A percentile compares a stretch with the other conserved stretches of the same genome.
Evolutionary conservation across 805 yeast genomes (phyloP).

Genomic region (Candida sonorensis): DNA sequence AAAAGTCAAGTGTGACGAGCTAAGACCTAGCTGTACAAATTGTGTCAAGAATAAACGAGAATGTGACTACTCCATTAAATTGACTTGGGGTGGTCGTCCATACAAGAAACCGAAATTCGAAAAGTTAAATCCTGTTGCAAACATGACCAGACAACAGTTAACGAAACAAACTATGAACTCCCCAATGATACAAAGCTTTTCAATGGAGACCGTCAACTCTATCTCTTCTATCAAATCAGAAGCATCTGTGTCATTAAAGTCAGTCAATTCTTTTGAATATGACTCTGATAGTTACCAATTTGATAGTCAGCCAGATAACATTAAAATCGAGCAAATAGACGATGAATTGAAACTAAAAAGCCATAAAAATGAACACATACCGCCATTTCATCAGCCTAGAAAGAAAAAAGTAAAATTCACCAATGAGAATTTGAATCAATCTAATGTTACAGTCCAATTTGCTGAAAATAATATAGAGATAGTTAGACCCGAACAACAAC

Average conservation of each 20-base stretch:
- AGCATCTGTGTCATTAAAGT: not conserved
- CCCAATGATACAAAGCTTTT: not conserved
- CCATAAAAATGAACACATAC: too few species aligned
- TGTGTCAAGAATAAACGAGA: conserved; percentile 39
- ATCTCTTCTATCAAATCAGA: not conserved
- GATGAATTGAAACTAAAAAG: too few species aligned
- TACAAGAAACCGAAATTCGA: conserved; percentile 37
- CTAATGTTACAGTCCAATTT: too few species aligned
- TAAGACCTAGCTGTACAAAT: conserved; percentile 52
- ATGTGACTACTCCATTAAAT: conserved; percentile 59
- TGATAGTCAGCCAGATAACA: too few species aligned
- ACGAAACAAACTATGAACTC: not conserved
- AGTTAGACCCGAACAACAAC: too few species aligned
- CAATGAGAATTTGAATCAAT: too few species aligned
- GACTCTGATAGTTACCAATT: too few species aligned
- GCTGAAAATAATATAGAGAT: too few species aligned
- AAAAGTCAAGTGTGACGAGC: conserved; percentile 66
- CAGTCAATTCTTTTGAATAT: too few species aligned
- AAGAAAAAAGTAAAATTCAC: too few species aligned
- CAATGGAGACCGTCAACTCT: not conserved
- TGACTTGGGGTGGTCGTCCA: conserved; percentile 76
- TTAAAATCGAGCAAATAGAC: too few species aligned
- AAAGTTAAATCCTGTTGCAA: conserved; percentile 24
- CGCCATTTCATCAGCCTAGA: too few species aligned
- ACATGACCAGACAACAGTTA: conserved; percentile 13